Evolutionary conservation across 2,329 filamentous ascomycete species (phyloP), one percentile per base, ranked within the genome.

Genomic region (Penicillium hesseltinei): DNA sequence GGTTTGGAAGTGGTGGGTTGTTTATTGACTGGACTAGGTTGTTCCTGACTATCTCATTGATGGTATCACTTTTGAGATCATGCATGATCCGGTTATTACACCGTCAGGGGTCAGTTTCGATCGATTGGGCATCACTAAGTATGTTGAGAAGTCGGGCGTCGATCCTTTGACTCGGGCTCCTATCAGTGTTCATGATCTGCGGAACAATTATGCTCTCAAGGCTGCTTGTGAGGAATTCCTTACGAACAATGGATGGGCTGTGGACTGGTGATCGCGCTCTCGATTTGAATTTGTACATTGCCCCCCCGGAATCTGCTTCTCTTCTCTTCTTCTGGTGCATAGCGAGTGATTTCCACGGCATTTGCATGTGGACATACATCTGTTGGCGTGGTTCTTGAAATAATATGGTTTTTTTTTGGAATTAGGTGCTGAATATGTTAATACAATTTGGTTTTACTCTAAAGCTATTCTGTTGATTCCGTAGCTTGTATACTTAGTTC

Each of bases 101-200:
- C 92, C 89, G 68, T 92, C 89, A 1, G 94, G 94, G 13, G 90
- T 92, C 62, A 94, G 89, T 1, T 99, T 96, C 72, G 94, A 97
- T 73, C 84, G 93, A 42, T 82, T 90, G 0, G 90, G 90, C 17
- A 88, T 99, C 59, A 81, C 92, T 69, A 91, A 96, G 74, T 92
- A 97, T 71, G 80, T 99, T 27, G 88, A 89, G 67, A 82, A 89
- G 23, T 85, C 85, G 35, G 81, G 82, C 0, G 89, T 84, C 15
- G 94, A 99, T 72, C 94, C 94, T 0, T 74, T 97, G 36, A 97
- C 93, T 0, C 82, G 93, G 42, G 88, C 92, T 61, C 85, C 88
- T 0, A 80, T 97, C 48, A 76, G 76, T 0, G 79, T 85, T 0
- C 77, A 80, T 1, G 91, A 97, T 44, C 74, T 97, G 53, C 81